Conservation (phyloP, 139 green algal species). For the Chlamydomonas sp. region DNA sequence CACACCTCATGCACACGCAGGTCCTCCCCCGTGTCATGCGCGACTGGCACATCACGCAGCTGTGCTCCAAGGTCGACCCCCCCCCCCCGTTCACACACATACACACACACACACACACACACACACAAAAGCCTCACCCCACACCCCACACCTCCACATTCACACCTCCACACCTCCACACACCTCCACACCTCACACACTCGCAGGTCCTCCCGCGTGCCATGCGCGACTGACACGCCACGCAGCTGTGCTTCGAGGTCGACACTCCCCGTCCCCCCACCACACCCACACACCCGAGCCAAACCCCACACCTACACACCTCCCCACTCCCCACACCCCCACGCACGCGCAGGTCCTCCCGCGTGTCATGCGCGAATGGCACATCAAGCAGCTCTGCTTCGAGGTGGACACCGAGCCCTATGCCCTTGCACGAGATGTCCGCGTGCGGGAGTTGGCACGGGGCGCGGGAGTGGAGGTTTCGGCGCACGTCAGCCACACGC, state of each 20-base stretch:
- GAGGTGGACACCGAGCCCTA: constrained; percentile 88
- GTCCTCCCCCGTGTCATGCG: too few relatives aligned
- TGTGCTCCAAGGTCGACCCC: too few relatives aligned
- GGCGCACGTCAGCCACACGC: constrained; percentile 62
- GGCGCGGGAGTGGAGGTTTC: constrained; percentile 51
- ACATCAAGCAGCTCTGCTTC: constrained; percentile 59
- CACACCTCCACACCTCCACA: background rate
- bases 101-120: background rate
- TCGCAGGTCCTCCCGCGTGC: too few relatives aligned
- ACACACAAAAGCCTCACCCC: background rate
- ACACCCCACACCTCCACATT: background rate
- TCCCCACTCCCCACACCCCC: too few relatives aligned
- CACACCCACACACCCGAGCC: background rate
- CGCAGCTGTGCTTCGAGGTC: too few relatives aligned
- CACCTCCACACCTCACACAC: background rate
- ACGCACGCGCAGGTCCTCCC: too few relatives aligned
- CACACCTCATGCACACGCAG: background rate
- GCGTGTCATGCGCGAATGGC: constrained; percentile 41
- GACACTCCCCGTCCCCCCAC: background rate
- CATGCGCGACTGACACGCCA: too few relatives aligned
- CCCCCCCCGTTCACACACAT: background rate
- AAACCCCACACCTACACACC: background rate
- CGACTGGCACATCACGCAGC: too few relatives aligned
- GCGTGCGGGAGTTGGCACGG: constrained; percentile 32
- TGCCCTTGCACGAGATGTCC: constrained; percentile 47